Percentiles rank a stretch among this genome's conserved stretches.
phyloP scores from a whole-genome alignment of 176 grass and related monocot genomes.

The Avena eriantha region DNA sequence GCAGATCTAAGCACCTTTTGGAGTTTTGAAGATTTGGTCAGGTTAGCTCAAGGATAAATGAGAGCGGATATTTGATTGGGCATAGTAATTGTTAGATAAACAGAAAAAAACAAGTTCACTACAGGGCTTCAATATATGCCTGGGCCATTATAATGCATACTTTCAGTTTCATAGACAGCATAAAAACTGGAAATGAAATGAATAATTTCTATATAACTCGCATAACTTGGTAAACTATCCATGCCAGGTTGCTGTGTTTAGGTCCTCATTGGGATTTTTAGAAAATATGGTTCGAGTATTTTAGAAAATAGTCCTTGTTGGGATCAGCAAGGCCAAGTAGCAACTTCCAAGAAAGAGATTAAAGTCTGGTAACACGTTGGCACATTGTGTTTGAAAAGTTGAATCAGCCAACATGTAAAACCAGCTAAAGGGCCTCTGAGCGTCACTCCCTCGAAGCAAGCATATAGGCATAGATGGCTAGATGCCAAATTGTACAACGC shows the following conservation, averaged over 20 bases:
- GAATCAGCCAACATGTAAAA: not conserved
- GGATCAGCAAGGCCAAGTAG: not conserved
- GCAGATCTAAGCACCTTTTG: constrained; percentile 3
- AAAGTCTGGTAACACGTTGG: not conserved
- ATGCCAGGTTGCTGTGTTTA: not conserved
- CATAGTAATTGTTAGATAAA: not conserved
- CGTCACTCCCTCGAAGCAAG: not conserved
- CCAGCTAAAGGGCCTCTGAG: not conserved
- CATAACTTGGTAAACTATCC: not conserved
- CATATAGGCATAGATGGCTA: not conserved
- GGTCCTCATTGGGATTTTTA: not conserved
- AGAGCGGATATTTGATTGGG: not conserved
- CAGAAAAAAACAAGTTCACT: not conserved
- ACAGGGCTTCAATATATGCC: not conserved
- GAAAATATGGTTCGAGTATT: not conserved
- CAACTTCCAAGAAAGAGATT: not conserved
- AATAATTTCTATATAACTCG: not conserved
- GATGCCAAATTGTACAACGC: not conserved
- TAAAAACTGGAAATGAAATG: not conserved
- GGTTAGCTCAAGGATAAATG: not conserved
- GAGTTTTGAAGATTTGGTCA: not conserved
- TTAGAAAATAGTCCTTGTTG: not conserved
- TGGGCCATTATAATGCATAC: not conserved
- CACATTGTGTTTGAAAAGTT: not conserved
- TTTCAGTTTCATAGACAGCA: not conserved